Evolutionary conservation across 23 red algal species (phyloP).

Genomic region (Pyropia yezoensis): DNA sequence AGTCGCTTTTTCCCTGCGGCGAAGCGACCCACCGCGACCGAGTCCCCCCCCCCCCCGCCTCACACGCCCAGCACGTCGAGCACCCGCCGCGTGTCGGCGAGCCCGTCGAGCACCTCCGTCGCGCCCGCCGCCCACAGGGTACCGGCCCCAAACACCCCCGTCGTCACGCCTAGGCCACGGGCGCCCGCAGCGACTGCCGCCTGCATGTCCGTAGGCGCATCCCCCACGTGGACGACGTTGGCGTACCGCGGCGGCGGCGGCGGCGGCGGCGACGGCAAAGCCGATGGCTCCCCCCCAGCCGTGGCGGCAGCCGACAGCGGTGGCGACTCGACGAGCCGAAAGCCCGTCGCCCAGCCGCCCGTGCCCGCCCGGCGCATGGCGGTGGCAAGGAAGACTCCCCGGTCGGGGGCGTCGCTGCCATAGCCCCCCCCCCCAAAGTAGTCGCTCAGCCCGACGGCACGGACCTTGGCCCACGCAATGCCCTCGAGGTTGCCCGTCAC

Average conservation of each 20-base stretch:
- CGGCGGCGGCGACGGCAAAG: too few relatives aligned
- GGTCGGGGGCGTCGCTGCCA: conserved; percentile 18
- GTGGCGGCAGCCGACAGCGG: too few relatives aligned
- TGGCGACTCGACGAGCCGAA: too few relatives aligned
- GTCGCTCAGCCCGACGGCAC: conserved; percentile 6
- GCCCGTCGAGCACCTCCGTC: conserved; percentile 13
- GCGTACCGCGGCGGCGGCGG: too few relatives aligned
- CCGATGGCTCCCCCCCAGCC: too few relatives aligned
- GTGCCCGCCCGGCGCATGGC: conserved; percentile 16
- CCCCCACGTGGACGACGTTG: conserved; percentile 43
- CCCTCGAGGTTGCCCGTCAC: conserved; percentile 42
- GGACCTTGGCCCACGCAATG: conserved; percentile 18
- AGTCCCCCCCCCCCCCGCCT: too few relatives aligned
- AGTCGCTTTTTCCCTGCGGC: too few relatives aligned
- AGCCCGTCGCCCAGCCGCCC: too few relatives aligned
- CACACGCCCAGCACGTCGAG: conserved; percentile 17
- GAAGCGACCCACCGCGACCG: too few relatives aligned
- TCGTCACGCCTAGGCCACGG: conserved; percentile 13
- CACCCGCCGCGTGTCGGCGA: conserved; percentile 19
- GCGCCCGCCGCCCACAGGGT: conserved; percentile 4
- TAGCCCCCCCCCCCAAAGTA: conserved; percentile 35
- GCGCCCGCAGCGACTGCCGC: conserved; percentile 17
- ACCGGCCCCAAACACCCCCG: conserved; percentile 6
- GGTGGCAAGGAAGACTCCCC: conserved; percentile 19
- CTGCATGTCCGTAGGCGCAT: conserved; percentile 24